Base-by-base conservation (phyloP, 768 basidiomycete genomes). In the Kwoniella botswanensis region DNA sequence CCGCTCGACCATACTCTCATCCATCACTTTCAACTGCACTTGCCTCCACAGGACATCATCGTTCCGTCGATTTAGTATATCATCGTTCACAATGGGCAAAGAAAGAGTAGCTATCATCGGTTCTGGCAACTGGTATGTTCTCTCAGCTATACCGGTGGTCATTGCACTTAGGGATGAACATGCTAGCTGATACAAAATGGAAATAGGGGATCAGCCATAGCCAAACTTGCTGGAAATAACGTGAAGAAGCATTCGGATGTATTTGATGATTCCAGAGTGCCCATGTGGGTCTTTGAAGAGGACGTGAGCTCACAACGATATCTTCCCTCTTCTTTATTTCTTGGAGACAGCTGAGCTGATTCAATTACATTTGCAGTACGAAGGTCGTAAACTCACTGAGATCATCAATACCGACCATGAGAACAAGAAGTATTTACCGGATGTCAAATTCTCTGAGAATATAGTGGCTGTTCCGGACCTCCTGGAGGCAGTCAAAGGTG, bases 231-330 rank as follows among this genome's bases (percentile, higher is more conserved):
- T 26, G 84, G 83, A 68, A 60, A 75, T 65, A 87, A 87, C 63
- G 82, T 82, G 50, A 72, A 76, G 64, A 69, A 74, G 62, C 72
- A 84, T 50, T 65, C 82, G 0, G 83, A 85, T 55, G 55, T 76
- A 17, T 86, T 86, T 61, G 86, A 86, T 35, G 64, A 79, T 67
- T 66, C 79, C n/a, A 55, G 41, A 29, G 84, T 86, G 21, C 77
- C 77, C 29, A 85, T 86, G 77, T 86, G 86, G 85, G 85, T 85
- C 22, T 86, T 78, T 64, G 85, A 86, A 70, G 86, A 86, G 72
- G 79, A 85, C 61, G 84, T 85, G 54, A 63, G 82, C 72, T 13
- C 2, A 62, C 11, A 18, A 7, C 13, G 18, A 13, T 18, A 17
- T 26, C 13, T 22, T 44, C 13, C 60, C 11, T 13, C 35, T 41